Conservation (phyloP, 345 rosid genomes). For the Eucalyptus curtisii region DNA sequence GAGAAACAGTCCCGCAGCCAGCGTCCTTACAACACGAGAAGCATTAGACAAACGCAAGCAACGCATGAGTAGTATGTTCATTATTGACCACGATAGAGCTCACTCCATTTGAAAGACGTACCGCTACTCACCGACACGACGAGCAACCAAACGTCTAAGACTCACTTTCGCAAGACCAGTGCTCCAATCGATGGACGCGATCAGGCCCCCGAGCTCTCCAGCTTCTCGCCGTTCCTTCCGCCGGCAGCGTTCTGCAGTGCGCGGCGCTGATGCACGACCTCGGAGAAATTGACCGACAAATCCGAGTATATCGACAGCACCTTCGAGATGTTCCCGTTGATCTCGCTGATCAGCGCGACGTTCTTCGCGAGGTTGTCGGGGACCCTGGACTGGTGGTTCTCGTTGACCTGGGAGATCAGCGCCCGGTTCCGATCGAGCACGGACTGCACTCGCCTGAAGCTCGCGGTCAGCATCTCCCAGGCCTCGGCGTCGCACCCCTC, state of each 20-base stretch:
- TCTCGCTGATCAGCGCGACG: constrained; percentile 11
- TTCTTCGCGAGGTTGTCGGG: constrained; percentile 13
- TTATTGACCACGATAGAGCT: not conserved
- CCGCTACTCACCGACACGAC: not conserved
- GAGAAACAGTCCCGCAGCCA: not conserved
- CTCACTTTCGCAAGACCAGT: not conserved
- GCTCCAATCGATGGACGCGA: not conserved
- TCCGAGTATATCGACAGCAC: constrained; percentile 19
- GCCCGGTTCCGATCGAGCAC: constrained; percentile 16
- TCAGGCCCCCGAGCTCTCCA: not conserved
- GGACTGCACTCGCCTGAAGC: constrained; percentile 16
- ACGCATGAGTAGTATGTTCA: not conserved
- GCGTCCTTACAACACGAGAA: not conserved
- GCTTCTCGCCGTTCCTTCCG: not conserved
- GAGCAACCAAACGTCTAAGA: not conserved
- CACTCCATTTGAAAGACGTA: not conserved
- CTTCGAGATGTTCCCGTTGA: constrained; percentile 21
- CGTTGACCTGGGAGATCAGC: constrained; percentile 20
- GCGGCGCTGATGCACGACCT: constrained; percentile 5
- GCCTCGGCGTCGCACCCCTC: constrained; percentile 19
- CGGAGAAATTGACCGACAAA: constrained; percentile 9
- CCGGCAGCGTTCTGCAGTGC: not conserved
- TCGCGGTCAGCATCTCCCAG: constrained; percentile 17
- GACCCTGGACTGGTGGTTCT: constrained; percentile 17
- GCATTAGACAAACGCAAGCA: not conserved